These are phyloP conservation scores for Chytridium lagenaria DNA, from an alignment of 371 early-diverging fungal genomes.

Conservation along the genomic window DNA sequence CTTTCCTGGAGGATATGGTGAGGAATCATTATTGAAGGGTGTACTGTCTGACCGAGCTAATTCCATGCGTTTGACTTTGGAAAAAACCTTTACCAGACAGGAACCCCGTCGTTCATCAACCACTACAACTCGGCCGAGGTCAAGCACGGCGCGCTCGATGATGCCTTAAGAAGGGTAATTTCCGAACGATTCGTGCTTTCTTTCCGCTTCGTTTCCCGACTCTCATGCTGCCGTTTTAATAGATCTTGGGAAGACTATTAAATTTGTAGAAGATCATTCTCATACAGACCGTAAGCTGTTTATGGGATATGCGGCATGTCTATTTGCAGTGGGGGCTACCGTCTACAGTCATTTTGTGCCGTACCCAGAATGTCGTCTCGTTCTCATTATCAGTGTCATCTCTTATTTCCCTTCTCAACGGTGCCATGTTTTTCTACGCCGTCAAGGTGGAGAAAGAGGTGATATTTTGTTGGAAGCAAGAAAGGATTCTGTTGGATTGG, in stretches of 20 bases:
- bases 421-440: conserved; percentile 39
- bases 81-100: too few species aligned
- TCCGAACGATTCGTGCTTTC: not conserved
- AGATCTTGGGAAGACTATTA: conserved; percentile 57
- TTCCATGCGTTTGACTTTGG: too few species aligned
- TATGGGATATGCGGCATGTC: conserved; percentile 61
- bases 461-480: conserved; percentile 45
- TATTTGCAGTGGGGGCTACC: conserved; percentile 60
- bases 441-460: conserved; percentile 44
- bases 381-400: conserved; percentile 56
- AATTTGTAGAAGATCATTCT: conserved; percentile 63
- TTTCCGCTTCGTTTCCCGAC: too few species aligned
- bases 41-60: too few species aligned
- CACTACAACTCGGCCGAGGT: conserved; percentile 61
- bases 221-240: conserved; percentile 3
- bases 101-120: conserved; percentile 48
- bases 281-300: conserved; percentile 65
- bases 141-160: conserved; percentile 64
- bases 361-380: conserved; percentile 59
- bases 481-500: conserved; percentile 38
- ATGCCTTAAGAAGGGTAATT: conserved; percentile 54
- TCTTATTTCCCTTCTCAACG: conserved; percentile 52
- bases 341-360: conserved; percentile 63
- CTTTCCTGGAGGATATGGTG: conserved; percentile 19
- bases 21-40: not conserved